phyloP scores from a whole-genome alignment of 106 monocot genomes.

The Dendrobium officinale region DNA sequence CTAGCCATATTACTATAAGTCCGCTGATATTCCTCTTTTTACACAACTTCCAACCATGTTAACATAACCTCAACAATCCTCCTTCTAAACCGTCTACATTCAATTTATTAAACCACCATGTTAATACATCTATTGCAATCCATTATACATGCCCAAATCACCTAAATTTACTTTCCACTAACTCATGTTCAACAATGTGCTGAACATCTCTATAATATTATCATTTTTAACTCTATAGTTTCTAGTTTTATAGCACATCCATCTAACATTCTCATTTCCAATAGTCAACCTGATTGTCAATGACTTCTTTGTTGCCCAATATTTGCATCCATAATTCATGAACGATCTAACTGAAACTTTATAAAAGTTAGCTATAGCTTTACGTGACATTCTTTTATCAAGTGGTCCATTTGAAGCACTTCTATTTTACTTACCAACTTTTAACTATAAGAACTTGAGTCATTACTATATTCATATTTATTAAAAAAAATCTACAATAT shows the following conservation, averaged over 20 bases:
- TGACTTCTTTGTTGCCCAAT: neutral
- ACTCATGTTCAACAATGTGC: neutral
- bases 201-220: neutral
- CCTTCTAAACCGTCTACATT: neutral
- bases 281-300: neutral
- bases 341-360: neutral
- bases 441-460: neutral
- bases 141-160: neutral
- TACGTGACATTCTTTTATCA: neutral
- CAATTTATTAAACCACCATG: neutral
- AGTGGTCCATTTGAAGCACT: neutral
- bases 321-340: neutral
- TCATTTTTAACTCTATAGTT: neutral
- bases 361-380: neutral
- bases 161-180: neutral
- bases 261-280: neutral
- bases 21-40: neutral
- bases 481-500: neutral
- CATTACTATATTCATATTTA: neutral
- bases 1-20: neutral
- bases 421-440: neutral
- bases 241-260: neutral
- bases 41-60: neutral
- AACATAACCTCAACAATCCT: neutral
- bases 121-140: neutral